These are phyloP conservation scores for Candida sithepensis DNA, from an alignment of 805 yeast genomes.

Conservation along the genomic window DNA sequence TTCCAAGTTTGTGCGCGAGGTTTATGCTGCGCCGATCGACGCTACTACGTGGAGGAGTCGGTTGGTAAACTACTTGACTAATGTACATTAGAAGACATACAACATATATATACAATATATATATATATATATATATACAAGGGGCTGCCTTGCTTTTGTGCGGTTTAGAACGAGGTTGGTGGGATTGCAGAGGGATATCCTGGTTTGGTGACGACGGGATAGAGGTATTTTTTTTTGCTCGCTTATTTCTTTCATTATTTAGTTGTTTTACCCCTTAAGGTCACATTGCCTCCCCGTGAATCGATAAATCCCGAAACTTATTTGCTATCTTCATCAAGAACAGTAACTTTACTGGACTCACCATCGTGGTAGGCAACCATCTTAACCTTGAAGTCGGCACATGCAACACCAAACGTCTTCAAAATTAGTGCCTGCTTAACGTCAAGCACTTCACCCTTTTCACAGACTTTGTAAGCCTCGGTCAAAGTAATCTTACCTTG, in stretches of 20 bases:
- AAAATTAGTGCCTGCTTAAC: slow-evolving; percentile 88
- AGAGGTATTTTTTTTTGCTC: too few species aligned
- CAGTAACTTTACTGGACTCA: slow-evolving; percentile 38
- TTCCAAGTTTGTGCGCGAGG: too few species aligned
- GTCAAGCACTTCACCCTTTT: slow-evolving; percentile 74
- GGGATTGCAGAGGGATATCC: too few species aligned
- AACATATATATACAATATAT: background rate
- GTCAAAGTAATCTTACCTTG: slow-evolving; percentile 81
- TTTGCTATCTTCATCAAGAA: slow-evolving; percentile 4
- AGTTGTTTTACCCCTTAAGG: too few species aligned
- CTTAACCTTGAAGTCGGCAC: slow-evolving; percentile 82
- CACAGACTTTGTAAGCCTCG: slow-evolving; percentile 77
- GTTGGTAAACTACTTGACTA: background rate
- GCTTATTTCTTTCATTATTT: too few species aligned
- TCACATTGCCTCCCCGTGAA: too few species aligned
- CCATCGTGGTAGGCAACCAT: slow-evolving; percentile 75
- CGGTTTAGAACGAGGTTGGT: too few species aligned
- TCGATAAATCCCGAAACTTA: background rate
- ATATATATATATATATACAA: too few species aligned
- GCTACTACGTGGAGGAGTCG: too few species aligned
- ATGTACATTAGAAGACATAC: slow-evolving; percentile 3
- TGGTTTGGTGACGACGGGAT: too few species aligned
- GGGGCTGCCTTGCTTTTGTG: too few species aligned
- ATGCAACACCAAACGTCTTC: slow-evolving; percentile 95
- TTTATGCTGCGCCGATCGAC: too few species aligned